Base-by-base conservation (phyloP, 768 basidiomycete genomes). In the Boletales sp. region DNA sequence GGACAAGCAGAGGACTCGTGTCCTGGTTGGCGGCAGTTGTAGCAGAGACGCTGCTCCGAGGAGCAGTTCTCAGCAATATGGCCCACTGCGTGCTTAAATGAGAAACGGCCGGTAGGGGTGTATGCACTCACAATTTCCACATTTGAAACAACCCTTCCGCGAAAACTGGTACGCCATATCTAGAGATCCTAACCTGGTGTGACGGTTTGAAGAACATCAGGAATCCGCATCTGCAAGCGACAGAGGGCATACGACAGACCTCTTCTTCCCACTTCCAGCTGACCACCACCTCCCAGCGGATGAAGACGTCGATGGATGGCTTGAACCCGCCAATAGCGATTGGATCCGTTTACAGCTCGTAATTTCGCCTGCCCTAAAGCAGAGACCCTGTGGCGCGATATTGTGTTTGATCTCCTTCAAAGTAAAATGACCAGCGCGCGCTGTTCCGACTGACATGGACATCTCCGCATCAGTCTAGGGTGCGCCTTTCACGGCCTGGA, bases 1-100 rank as follows among this genome's bases (percentile, higher is more conserved):
- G 90, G 87, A 67, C 93, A 94, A 48, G 87, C 83, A 48, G 88
- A 85, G 17, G 88, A 91, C 69, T 94, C 92, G 60, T 94, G 93
- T 36, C 93, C 93, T n/a, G 91, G 87, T 66, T 93, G 88, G 57
- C 90, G 84, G 69, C 93, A 95, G 67, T 94, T 95, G 74, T 93
- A 95, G 73, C 93, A 95, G 52, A 95, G 80, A 60, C 90, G 83
- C 67, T 89, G 83, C 61, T 88, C 87, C 55, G 89, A 90, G 40
- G 90, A 80, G 67, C 92, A 95, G 61, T 86, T 88, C 76, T 92
- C 90, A 61, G 92, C 92, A 62, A 94, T 89, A 69, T 95, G 92
- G 42, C 92, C 92, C 66, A 94, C 92, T 94, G 59, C 17, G 38
- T 12, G 48, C 51, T 41, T 41, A 45, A 43, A 57, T 51, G 44